Conservation (phyloP, 108 stramenopile species). For the Cylindrotheca fusiformis region DNA sequence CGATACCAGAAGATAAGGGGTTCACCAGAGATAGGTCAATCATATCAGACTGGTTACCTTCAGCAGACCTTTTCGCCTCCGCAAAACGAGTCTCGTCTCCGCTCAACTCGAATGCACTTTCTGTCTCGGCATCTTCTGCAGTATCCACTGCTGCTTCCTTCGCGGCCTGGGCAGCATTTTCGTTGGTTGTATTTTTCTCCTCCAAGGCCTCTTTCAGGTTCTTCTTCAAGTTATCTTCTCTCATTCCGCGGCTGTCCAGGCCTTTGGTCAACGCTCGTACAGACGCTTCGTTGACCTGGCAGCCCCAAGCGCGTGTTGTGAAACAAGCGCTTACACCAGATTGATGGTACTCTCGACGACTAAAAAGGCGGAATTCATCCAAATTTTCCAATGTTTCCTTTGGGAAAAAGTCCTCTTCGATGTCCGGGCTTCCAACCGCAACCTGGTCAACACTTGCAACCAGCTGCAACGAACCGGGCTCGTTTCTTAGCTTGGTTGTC, state of each 20-base stretch:
- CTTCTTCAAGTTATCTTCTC: conserved; percentile 66
- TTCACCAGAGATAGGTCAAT: conserved; percentile 27
- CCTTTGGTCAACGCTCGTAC: conserved; percentile 66
- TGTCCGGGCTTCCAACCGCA: conserved; percentile 55
- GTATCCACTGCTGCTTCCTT: conserved; percentile 4
- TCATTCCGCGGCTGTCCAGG: conserved; percentile 58
- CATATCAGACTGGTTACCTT: background rate
- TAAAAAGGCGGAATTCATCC: conserved; percentile 48
- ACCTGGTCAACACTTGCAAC: conserved; percentile 26
- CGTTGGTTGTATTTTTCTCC: conserved; percentile 31
- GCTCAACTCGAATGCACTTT: conserved; percentile 7
- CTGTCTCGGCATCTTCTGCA: conserved; percentile 17
- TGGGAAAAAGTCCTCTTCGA: conserved; percentile 62
- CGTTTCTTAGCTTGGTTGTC: conserved; percentile 3
- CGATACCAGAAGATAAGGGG: conserved; percentile 57
- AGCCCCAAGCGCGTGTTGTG: conserved; percentile 69
- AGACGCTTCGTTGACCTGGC: conserved; percentile 72
- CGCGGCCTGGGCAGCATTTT: conserved; percentile 11
- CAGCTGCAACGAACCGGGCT: conserved; percentile 39
- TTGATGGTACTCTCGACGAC: conserved; percentile 72
- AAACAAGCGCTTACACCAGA: conserved; percentile 50
- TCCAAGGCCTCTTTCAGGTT: conserved; percentile 76
- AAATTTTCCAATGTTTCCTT: conserved; percentile 30
- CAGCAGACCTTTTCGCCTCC: conserved; percentile 16
- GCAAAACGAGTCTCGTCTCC: conserved; percentile 36